phyloP scores from a whole-genome alignment of 2,329 filamentous ascomycete species.

The Botryosphaeria dothidea region DNA sequence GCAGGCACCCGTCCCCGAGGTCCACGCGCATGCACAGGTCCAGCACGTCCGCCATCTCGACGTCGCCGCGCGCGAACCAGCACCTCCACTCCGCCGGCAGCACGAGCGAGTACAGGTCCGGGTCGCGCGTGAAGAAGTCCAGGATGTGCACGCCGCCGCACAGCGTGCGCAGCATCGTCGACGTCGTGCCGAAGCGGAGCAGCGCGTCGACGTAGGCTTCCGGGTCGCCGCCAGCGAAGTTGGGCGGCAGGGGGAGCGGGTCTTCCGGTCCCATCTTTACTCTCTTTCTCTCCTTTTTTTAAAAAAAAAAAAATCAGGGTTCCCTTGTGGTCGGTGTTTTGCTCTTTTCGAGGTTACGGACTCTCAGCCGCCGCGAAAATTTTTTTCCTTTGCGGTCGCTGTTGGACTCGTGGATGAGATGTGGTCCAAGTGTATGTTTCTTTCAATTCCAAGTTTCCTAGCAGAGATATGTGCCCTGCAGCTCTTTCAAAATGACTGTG shows the following conservation, averaged over 20 bases:
- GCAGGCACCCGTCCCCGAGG: slow-evolving; percentile 45
- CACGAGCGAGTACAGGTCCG: slow-evolving; percentile 76
- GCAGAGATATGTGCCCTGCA: neutral
- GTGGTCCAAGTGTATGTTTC: neutral
- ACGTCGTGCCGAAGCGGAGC: slow-evolving; percentile 72
- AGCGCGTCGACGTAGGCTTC: slow-evolving; percentile 80
- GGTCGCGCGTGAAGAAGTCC: slow-evolving; percentile 88
- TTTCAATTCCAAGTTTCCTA: neutral
- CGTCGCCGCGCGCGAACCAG: slow-evolving; percentile 65
- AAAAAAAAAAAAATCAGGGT: neutral
- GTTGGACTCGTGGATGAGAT: neutral
- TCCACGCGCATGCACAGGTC: slow-evolving; percentile 81
- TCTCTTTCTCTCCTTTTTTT: neutral
- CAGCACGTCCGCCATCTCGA: slow-evolving; percentile 73
- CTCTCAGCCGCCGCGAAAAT: neutral
- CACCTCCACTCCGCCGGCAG: slow-evolving; percentile 78
- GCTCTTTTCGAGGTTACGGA: too few species aligned
- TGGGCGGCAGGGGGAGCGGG: slow-evolving; percentile 67
- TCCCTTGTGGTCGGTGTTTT: neutral
- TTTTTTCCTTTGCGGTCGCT: neutral
- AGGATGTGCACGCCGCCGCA: slow-evolving; percentile 96
- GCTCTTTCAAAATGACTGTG: neutral
- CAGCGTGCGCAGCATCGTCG: slow-evolving; percentile 79
- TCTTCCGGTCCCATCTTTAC: slow-evolving; percentile 48
- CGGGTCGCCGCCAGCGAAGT: slow-evolving; percentile 61